phyloP scores from a whole-genome alignment of 2,329 filamentous ascomycete genomes.

The Microascus cirrosus region DNA sequence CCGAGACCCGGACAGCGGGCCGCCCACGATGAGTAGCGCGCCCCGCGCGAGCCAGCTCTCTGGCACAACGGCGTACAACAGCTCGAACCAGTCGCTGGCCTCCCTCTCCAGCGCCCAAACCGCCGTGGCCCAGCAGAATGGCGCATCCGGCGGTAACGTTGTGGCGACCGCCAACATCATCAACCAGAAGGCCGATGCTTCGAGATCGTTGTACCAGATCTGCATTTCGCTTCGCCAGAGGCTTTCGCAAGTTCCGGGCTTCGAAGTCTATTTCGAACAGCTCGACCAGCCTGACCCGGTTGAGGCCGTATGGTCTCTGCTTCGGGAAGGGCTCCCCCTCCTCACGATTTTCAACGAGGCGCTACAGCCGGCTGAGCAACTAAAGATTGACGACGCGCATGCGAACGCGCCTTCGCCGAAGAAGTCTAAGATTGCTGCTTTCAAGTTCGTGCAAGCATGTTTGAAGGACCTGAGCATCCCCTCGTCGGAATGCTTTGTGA shows the following conservation, averaged over 20 bases:
- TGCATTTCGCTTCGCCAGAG: constrained; percentile 77
- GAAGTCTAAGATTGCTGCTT: constrained; percentile 75
- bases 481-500: constrained; percentile 76
- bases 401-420: constrained; percentile 53
- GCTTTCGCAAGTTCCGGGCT: constrained; percentile 71
- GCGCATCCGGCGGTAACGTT: constrained; percentile 43
- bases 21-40: constrained; percentile 37
- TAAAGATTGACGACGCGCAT: constrained; percentile 54
- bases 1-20: constrained; percentile 32
- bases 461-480: constrained; percentile 71
- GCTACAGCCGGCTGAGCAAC: constrained; percentile 56
- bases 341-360: constrained; percentile 79
- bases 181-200: constrained; percentile 90
- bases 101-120: constrained; percentile 34
- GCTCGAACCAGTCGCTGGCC: constrained; percentile 39
- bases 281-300: constrained; percentile 68
- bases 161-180: constrained; percentile 87
- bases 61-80: constrained; percentile 44
- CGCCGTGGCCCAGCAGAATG: constrained; percentile 22
- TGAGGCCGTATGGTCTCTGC: constrained; percentile 78
- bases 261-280: constrained; percentile 62
- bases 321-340: constrained; percentile 74
- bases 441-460: constrained; percentile 87
- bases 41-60: constrained; percentile 52
- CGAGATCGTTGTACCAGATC: constrained; percentile 87